Conservation (phyloP, 192 early-diverging fungal genomes). For the Dissophora ornata region DNA sequence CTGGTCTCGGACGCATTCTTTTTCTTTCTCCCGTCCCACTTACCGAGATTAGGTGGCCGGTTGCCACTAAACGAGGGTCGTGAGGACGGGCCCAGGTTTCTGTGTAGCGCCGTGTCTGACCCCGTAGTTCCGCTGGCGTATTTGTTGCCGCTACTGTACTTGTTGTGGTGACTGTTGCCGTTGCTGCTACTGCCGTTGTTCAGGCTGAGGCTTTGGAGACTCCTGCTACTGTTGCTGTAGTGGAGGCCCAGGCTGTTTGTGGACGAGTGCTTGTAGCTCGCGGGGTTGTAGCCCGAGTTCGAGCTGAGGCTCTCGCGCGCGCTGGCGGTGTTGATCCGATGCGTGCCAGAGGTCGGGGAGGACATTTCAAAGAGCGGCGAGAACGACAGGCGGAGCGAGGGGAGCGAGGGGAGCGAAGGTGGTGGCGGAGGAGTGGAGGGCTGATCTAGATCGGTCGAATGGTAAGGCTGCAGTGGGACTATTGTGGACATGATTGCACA, state of each 20-base stretch:
- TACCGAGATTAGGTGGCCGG: slow-evolving; percentile 14
- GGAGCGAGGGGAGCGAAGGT: slow-evolving; percentile 18
- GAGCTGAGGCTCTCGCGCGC: slow-evolving; percentile 17
- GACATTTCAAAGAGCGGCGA: slow-evolving; percentile 49
- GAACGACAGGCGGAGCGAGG: slow-evolving; percentile 42
- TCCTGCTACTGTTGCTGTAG: slow-evolving; percentile 37
- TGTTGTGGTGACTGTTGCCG: background rate
- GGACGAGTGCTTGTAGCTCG: slow-evolving; percentile 28
- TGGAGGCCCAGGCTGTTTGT: slow-evolving; percentile 24
- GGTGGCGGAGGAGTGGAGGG: slow-evolving; percentile 19
- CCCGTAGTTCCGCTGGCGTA: slow-evolving; percentile 2
- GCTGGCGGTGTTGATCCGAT: slow-evolving; percentile 39
- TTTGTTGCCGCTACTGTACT: slow-evolving; percentile 10
- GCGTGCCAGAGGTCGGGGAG: slow-evolving; percentile 20
- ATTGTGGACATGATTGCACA: slow-evolving; percentile 14
- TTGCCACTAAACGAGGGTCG: slow-evolving; percentile 14
- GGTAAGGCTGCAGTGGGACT: slow-evolving; percentile 4
- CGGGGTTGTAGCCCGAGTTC: slow-evolving; percentile 23
- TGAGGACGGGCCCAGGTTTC: slow-evolving; percentile 17
- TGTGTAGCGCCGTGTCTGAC: slow-evolving; percentile 9
- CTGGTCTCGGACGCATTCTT: too few species aligned
- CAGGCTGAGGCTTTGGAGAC: slow-evolving; percentile 8
- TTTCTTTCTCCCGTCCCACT: too few species aligned
- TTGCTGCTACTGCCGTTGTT: background rate
- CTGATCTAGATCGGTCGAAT: slow-evolving; percentile 11